phyloP scores from a whole-genome alignment of 495 filamentous ascomycete species.

The Tetracladium marchalianum region DNA sequence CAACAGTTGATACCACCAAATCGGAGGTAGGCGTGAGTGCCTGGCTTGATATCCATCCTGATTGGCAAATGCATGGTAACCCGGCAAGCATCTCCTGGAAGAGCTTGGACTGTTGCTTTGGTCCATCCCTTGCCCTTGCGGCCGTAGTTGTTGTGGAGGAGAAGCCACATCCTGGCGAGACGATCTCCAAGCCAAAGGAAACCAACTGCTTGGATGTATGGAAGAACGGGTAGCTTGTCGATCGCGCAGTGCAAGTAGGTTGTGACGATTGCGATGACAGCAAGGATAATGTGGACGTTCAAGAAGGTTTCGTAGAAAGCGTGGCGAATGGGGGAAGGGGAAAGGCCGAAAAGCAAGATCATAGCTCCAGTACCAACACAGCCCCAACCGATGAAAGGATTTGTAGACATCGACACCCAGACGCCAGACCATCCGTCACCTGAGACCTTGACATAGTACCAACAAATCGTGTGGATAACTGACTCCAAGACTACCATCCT shows the following conservation, averaged over 20 bases:
- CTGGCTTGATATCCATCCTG: conserved; percentile 67
- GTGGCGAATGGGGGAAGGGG: conserved; percentile 71
- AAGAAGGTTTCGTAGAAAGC: conserved; percentile 96
- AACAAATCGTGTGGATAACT: conserved; percentile 65
- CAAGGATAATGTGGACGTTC: conserved; percentile 66
- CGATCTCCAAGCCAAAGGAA: conserved; percentile 73
- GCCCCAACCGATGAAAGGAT: conserved; percentile 47
- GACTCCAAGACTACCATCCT: conserved; percentile 73
- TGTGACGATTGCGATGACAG: conserved; percentile 47
- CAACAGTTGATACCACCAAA: conserved; percentile 64
- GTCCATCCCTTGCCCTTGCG: conserved; percentile 43
- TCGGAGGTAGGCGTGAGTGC: conserved; percentile 83
- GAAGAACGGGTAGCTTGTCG: conserved; percentile 50
- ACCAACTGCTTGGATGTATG: conserved; percentile 58
- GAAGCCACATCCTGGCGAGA: conserved; percentile 50
- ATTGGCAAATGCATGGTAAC: conserved; percentile 75
- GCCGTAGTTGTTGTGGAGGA: conserved; percentile 62
- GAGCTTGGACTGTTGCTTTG: conserved; percentile 60
- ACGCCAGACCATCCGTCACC: conserved; percentile 54
- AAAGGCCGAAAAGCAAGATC: conserved; percentile 46
- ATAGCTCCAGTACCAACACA: conserved; percentile 44
- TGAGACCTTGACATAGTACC: conserved; percentile 58
- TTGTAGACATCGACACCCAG: conserved; percentile 30
- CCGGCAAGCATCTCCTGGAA: conserved; percentile 73
- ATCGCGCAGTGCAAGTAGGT: conserved; percentile 64